These are phyloP conservation scores for Saccharomyces hybrid DNA, from an alignment of 1,139 yeast genomes.

Conservation along the genomic window DNA sequence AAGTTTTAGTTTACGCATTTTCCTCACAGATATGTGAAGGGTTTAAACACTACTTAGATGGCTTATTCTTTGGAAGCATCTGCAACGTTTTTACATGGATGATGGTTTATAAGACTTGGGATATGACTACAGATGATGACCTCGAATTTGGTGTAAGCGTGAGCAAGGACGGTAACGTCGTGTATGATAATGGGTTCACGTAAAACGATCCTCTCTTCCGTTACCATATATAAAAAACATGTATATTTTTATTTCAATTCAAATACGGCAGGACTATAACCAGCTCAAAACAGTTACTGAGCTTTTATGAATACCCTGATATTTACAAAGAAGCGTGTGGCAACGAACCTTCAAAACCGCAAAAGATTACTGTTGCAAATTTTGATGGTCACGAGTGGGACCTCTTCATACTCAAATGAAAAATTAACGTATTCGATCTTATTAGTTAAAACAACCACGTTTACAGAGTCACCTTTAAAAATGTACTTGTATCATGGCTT, in stretches of 20 bases:
- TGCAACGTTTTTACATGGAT: conserved; percentile 75
- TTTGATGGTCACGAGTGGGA: no score
- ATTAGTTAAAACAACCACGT: no score
- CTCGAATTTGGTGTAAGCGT: conserved; percentile 74
- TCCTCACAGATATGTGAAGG: conserved; percentile 59
- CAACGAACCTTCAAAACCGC: background rate
- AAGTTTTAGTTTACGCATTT: conserved; percentile 62
- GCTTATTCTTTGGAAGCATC: conserved; percentile 74
- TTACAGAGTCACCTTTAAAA: no score
- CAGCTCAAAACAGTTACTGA: no score
- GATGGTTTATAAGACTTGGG: conserved; percentile 98
- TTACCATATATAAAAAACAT: background rate
- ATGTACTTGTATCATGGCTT: no score
- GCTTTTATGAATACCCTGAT: no score
- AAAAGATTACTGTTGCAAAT: no score
- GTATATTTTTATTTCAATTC: background rate
- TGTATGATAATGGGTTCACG: conserved; percentile 11
- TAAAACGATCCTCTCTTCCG: background rate
- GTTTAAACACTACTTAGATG: conserved; percentile 82
- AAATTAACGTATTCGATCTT: no score
- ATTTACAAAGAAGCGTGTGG: no score
- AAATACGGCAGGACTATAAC: background rate
- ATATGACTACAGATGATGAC: conserved; percentile 91
- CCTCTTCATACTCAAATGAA: no score
- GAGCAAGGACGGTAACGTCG: conserved; percentile 32